Evolutionary conservation across 805 yeast genomes (phyloP), one percentile per base, ranked within the genome.

Genomic region (Tetrapisispora phaffii): DNA sequence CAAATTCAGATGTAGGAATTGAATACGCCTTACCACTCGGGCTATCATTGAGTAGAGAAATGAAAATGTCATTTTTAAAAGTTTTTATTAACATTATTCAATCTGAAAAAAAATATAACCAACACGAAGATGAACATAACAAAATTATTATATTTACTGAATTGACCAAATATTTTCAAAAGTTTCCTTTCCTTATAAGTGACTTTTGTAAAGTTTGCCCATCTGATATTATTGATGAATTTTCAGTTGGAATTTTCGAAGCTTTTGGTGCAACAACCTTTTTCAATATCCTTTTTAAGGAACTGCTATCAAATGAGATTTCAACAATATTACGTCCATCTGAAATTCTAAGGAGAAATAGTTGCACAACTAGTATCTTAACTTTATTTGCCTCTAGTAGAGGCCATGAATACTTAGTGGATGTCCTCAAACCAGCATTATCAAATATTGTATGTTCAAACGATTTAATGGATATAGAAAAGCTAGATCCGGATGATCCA

Each of bases 11-110:
- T 44, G 79, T 83, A 22, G 94, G 95, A 5, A 66, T 86, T 53
- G 76, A 77, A 42, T 77, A 75, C 60, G 86, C 87, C 2, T 62
- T 85, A 16, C 87, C 93, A 1, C 71, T 85, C 53, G 89, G 93
- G 0, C 83, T 79, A 56, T 85, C 85, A 54, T 71, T 72, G 20
- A 81, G 82, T 56, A 60, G 66, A 9, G 72, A 77, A 45, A 78
- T 85, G 24, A 68, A 90, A 47, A 69, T 81, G 8, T 77, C 90
- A 0, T 84, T 85, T 57, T 68, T 86, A 55, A 79, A 80, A 48
- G 90, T 86, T 2, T 85, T 86, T 51, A 76, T 82, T 2, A 77
- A 80, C 41, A 82, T 84, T 57, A 65, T 75, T 49, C 53, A 69
- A 53, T 19, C 40, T 45, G 19, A 49, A 51, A 32, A 45, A 51